phyloP scores from a whole-genome alignment of 2,329 filamentous ascomycete genomes.

The Paracorniculantispora psalliotae region DNA sequence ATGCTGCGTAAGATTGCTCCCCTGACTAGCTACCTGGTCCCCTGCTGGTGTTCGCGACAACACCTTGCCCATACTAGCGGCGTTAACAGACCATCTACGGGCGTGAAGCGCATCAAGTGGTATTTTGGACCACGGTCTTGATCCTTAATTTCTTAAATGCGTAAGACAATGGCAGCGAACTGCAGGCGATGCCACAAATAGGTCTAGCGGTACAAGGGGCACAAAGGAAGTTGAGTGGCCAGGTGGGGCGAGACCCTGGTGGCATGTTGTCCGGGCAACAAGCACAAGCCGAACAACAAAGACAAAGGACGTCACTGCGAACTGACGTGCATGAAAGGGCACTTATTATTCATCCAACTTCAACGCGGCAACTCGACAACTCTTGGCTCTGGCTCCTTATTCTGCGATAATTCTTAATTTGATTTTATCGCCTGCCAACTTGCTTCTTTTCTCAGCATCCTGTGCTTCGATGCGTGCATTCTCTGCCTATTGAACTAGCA shows the following conservation, averaged over 20 bases:
- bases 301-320: constrained; percentile 12
- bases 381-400: background rate
- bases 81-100: background rate
- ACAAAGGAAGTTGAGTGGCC: background rate
- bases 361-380: background rate
- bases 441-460: background rate
- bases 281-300: constrained; percentile 5
- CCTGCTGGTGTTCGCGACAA: background rate
- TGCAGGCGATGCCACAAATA: background rate
- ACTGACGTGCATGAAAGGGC: constrained; percentile 3
- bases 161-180: background rate
- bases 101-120: background rate
- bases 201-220: background rate
- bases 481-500: background rate
- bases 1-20: background rate
- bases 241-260: background rate
- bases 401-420: background rate
- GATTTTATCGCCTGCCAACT: background rate
- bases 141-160: background rate
- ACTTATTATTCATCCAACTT: background rate
- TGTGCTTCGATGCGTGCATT: background rate
- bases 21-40: background rate
- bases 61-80: background rate
- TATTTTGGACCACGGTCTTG: background rate
- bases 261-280: constrained; percentile 7